Percentiles rank a stretch among this genome's conserved stretches.
These are phyloP conservation scores for Backusella australiensis DNA, from an alignment of 192 early-diverging fungal species.

Conservation along the genomic window DNA sequence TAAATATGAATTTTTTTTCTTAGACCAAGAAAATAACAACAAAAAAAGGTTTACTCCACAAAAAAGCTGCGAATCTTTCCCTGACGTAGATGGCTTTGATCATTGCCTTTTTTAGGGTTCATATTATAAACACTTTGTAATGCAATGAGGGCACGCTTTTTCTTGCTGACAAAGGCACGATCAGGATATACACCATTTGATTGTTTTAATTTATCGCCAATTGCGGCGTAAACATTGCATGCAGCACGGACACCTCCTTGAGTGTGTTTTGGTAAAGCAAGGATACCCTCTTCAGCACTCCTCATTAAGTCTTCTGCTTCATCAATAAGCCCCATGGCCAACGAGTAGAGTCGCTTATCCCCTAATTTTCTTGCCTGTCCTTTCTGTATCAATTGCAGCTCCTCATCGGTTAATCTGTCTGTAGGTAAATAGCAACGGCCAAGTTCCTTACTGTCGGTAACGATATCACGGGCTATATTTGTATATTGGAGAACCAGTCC, in stretches of 20 bases:
- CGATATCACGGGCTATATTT: slow-evolving; percentile 54
- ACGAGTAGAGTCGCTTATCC: slow-evolving; percentile 14
- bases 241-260: slow-evolving; percentile 43
- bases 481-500: slow-evolving; percentile 42
- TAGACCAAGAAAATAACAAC: slow-evolving; percentile 10
- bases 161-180: slow-evolving; percentile 32
- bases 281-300: slow-evolving; percentile 28
- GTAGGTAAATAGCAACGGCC: slow-evolving; percentile 45
- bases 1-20: not conserved
- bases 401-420: slow-evolving; percentile 25
- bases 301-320: slow-evolving; percentile 24
- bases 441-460: slow-evolving; percentile 41
- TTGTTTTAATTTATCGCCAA: slow-evolving; percentile 35
- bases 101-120: not conserved
- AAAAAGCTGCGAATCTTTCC: slow-evolving; percentile 18
- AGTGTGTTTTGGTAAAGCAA: slow-evolving; percentile 25
- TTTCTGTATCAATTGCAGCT: not conserved
- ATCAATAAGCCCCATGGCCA: slow-evolving; percentile 22
- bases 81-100: not conserved
- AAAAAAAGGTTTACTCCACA: slow-evolving; percentile 20
- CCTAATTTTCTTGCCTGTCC: slow-evolving; percentile 21
- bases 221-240: slow-evolving; percentile 42
- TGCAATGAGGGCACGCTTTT: slow-evolving; percentile 6
- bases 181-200: slow-evolving; percentile 29
- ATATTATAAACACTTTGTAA: slow-evolving; percentile 24